phyloP scores from a whole-genome alignment of 768 basidiomycete genomes.

The Macrolepiota dolichaula region DNA sequence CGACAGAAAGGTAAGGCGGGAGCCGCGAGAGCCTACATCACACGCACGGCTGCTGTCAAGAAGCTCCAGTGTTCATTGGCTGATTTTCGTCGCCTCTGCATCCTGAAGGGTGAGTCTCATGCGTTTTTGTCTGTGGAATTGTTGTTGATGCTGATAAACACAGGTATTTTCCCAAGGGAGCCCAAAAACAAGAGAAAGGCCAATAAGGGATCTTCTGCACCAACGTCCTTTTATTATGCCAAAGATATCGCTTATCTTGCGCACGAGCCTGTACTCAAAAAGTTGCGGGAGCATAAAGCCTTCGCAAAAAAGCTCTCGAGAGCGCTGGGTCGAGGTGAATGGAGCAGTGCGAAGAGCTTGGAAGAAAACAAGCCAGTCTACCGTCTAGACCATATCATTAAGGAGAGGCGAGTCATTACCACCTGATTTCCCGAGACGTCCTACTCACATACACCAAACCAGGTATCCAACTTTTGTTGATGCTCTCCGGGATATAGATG shows the following conservation, averaged over 20 bases:
- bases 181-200: conserved; percentile 88
- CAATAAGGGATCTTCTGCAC: conserved; percentile 96
- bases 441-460: background rate
- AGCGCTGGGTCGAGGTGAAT: conserved; percentile 92
- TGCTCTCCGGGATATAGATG: conserved; percentile 94
- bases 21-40: conserved; percentile 88
- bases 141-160: conserved; percentile 1
- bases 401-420: conserved; percentile 71
- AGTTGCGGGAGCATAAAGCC: conserved; percentile 94
- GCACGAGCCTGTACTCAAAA: conserved; percentile 92
- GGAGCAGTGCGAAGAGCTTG: conserved; percentile 89
- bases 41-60: conserved; percentile 87
- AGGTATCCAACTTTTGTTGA: conserved; percentile 98
- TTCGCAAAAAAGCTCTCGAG: conserved; percentile 96
- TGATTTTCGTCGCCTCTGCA: conserved; percentile 95
- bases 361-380: conserved; percentile 94
- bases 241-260: conserved; percentile 98
- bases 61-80: conserved; percentile 96
- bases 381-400: conserved; percentile 91
- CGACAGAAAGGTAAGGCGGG: conserved; percentile 86
- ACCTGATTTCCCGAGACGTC: background rate
- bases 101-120: conserved; percentile 78
- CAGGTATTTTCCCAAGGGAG: conserved; percentile 97
- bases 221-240: conserved; percentile 96
- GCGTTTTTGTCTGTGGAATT: background rate